phyloP scores from a whole-genome alignment of 345 rosid genomes.

The Aethionema arabicum region DNA sequence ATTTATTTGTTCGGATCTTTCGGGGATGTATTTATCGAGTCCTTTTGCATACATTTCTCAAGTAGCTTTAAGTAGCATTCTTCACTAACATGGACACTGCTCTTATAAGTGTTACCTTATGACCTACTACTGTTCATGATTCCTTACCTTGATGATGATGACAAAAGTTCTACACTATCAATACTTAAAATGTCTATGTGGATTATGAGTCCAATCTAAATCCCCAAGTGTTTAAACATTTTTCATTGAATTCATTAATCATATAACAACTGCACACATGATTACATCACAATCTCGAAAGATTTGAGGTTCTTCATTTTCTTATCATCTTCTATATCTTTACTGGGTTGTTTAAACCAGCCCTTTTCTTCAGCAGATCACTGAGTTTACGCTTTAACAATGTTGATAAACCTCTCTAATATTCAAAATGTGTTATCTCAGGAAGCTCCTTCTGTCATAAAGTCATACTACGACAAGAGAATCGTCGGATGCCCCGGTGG shows the following conservation, averaged over 20 bases:
- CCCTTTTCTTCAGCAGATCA: not conserved
- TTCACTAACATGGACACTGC: not conserved
- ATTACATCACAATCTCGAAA: not conserved
- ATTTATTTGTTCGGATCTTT: not conserved
- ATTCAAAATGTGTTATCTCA: conserved; percentile 27
- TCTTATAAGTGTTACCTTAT: not conserved
- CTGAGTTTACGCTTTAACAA: not conserved
- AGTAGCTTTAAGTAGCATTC: conserved; percentile 1
- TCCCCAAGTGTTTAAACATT: not conserved
- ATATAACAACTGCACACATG: not conserved
- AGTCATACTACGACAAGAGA: conserved; percentile 78
- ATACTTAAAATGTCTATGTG: not conserved
- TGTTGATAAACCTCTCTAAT: not conserved
- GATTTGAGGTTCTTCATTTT: conserved; percentile 1
- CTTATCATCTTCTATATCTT: not conserved
- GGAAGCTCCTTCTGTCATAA: conserved; percentile 75
- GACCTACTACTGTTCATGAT: conserved; percentile 1
- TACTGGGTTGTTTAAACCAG: not conserved
- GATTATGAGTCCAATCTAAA: not conserved
- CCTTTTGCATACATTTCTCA: not conserved
- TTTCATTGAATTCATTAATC: not conserved
- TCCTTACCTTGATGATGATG: conserved; percentile 4
- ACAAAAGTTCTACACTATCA: not conserved
- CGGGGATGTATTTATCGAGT: conserved; percentile 1
- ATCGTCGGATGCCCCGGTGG: conserved; percentile 89